phyloP scores from a whole-genome alignment of 106 monocot genomes.

The Acorus calamus region DNA sequence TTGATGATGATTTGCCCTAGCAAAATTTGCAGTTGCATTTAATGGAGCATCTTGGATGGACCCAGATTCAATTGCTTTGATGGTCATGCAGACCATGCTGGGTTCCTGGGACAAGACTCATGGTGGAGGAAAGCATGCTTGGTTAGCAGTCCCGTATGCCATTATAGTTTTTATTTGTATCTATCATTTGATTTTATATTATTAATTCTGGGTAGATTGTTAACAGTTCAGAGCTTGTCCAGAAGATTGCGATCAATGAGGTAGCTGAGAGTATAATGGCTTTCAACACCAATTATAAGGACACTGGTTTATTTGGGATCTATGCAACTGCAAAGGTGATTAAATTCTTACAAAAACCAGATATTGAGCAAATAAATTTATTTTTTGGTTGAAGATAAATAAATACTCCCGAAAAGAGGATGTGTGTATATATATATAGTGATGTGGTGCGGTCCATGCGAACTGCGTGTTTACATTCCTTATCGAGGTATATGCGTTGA shows the following conservation, averaged over 20 bases:
- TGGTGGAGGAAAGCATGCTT: not conserved
- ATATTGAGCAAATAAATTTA: too few relatives aligned
- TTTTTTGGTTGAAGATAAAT: too few relatives aligned
- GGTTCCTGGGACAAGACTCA: not conserved
- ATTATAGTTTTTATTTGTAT: not conserved
- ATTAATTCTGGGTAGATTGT: not conserved
- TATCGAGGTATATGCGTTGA: too few relatives aligned
- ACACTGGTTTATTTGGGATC: not conserved
- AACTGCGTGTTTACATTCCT: too few relatives aligned
- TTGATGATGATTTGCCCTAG: conserved; percentile 9
- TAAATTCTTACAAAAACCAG: not conserved
- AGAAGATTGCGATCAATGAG: conserved; percentile 26
- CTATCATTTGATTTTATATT: not conserved
- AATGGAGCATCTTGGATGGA: not conserved
- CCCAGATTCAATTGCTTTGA: not conserved
- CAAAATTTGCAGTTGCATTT: not conserved
- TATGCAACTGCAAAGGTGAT: not conserved
- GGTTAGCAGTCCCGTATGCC: not conserved
- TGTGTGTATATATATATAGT: too few relatives aligned
- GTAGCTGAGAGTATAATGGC: not conserved
- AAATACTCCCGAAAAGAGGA: not conserved
- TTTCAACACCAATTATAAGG: not conserved
- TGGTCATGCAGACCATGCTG: not conserved
- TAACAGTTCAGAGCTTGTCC: not conserved
- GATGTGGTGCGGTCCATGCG: too few relatives aligned